Evolutionary conservation across 768 basidiomycete species (phyloP), one percentile per base, ranked within the genome.

Genomic region (Pholiota microspora): DNA sequence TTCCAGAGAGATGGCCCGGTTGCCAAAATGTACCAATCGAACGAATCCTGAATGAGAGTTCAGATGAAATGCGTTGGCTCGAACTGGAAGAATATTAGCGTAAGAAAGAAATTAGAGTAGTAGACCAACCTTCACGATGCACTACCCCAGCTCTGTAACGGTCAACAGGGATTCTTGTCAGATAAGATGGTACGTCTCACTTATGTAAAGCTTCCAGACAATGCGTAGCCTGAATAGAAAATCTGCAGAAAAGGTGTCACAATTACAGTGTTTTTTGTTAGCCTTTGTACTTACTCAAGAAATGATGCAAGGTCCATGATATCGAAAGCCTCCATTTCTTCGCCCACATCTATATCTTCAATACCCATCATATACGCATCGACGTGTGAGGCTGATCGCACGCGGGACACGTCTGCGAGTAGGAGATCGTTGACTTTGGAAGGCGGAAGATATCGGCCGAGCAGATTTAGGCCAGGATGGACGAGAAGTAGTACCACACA

Each of bases 271-370:
- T 25, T 38, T 18, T 12, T 16, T 13, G n/a, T 15, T 35, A 36
- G 34, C 29, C 2, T 42, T 35, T n/a, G 28, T 12, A 59, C 81
- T 54, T 60, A 87, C 86, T 90, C 87, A 2, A 90, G 73, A 68
- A 89, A 90, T 0, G 85, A 81, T 12, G 86, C 86, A 15, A 90
- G 71, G 65, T 90, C 88, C 84, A 90, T 88, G 48, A 87, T 80
- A 62, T 86, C 85, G 47, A 82, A 81, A 7, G 74, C 76, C 58
- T 82, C 84, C 68, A 80, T 73, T 51, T 80, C 82, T 51, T 82
- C 84, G 45, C 72, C 65, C 42, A 73, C 54, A 46, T 77, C 74
- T 2, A 70, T 65, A 49, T 81, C 80, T 52, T 79, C 77, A 12
- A 73, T 67, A 4, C 71, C 77, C 64, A 68, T 71, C 78, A 83